Evolutionary conservation across 2,329 filamentous ascomycete genomes (phyloP), one percentile per base, ranked within the genome.

Genomic region (Mycogone perniciosa): DNA sequence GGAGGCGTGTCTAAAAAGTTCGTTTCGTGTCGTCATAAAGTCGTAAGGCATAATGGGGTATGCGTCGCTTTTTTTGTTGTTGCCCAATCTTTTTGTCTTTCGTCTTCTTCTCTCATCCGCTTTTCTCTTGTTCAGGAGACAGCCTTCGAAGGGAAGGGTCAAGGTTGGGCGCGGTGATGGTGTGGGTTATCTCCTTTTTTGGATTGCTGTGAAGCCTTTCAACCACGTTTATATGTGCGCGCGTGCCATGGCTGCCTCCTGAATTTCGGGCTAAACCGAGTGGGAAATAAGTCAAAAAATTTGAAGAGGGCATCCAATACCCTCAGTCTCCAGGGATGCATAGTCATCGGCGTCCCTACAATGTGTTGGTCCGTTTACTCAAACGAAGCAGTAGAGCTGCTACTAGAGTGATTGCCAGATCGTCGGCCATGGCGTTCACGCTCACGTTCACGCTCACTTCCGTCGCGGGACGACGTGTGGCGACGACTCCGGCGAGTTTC

Each of bases 311-410:
- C 37, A 40, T 31, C 31, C 41, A 31, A 20, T 13, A 30, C 30
- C 44, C 13, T 30, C 26, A 46, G 39, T 46, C 46, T 52, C 46
- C 45, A 44, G 3, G 4, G 42, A 44, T 13, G 30, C 6, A 44
- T n/a, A 20, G 11, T 35, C 2, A 7, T 35, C 33, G 7, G 40
- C 47, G 37, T 45, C 31, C 47, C 46, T 31, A 47, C 31, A 20
- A 29, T 10, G 45, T 46, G 31, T 46, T 9, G n/a, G 11, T 31
- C 35, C 42, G 37, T 46, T 70, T 71, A 81, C 54, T 82, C 79
- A 59, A 80, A 76, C 26, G 80, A 83, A 37, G 77, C 73, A 51
- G 78, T 82, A 44, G 80, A 83, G 65, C 77, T 81, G 72, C 79
- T 81, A 71, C 79, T 82, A 50, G 79, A 82, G 65, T 82, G 78